Base-by-base conservation (phyloP, 176 grass and related monocot genomes). In the Echinochloa phyllopogon region DNA sequence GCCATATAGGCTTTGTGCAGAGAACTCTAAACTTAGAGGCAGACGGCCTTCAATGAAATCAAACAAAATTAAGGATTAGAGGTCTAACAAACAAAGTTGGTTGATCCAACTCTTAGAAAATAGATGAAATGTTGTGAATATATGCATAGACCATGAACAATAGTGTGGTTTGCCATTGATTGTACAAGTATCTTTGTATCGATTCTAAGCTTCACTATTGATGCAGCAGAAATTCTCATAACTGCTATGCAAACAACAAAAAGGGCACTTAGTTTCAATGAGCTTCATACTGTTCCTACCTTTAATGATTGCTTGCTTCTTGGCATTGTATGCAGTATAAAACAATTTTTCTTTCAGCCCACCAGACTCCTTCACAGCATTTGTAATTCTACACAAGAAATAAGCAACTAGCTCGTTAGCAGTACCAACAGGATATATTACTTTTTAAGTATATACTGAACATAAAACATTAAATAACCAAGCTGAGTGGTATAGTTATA, bases 321-420 rank as follows among this genome's bases (percentile, higher is more conserved):
- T 96, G 60, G 88, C 91, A 79, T 74, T 93, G 56, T 87, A 96
- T 67, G 91, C 94, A 71, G 84, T 29, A 75, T 51, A 33, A 27
- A 87, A 91, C 45, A 91, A 75, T 74, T 36, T 87, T 84, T 91
- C 89, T 79, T 87, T 94, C 72, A 99, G 41, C 37, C 96, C 93
- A 72, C 96, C 89, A 68, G 93, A 88, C 76, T 95, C 92, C 82
- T 99, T 99, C 42, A 99, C 93, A 66, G 96, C 93, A 91, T 99
- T 94, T 67, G 86, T 90, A 76, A 99, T 92, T 76, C 96, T 96
- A 66, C 63, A 69, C 6, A 66, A 20, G 65, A 72, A 86, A 74
- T 72, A 77, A 56, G 36, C 14, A 91, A 71, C n/a, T 11, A 89
- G 21, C 27, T 57, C 17, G 15, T 82, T 75, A 83, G 43, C 6